Conservation (phyloP, 345 rosid genomes). For the Eucalyptus victrix region DNA sequence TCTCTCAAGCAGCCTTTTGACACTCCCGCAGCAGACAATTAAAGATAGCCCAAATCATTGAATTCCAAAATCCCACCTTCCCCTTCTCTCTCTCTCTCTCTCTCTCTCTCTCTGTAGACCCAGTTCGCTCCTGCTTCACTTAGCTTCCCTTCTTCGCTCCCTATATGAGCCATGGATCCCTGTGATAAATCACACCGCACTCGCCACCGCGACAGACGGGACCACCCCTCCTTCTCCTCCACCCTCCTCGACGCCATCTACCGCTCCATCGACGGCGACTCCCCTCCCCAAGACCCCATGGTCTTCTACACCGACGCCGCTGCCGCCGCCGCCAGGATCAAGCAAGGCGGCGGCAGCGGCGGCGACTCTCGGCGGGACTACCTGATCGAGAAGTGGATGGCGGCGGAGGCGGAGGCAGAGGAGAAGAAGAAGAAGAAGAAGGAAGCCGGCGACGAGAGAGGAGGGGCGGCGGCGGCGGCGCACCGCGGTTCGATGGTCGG, state of each 20-base stretch:
- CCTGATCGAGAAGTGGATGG: slow-evolving; percentile 40
- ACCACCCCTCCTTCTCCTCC: slow-evolving; percentile 78
- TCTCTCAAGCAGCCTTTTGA: neutral
- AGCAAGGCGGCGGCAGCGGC: neutral
- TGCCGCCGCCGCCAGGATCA: neutral
- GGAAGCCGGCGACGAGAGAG: slow-evolving; percentile 9
- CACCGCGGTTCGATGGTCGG: neutral
- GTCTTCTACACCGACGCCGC: neutral
- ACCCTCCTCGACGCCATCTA: slow-evolving; percentile 68
- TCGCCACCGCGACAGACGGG: neutral
- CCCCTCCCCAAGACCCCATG: neutral
- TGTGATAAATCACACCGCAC: neutral
- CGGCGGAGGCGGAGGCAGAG: neutral
- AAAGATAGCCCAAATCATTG: neutral
- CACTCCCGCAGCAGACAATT: neutral
- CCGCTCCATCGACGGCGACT: slow-evolving; percentile 64
- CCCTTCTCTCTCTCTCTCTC: neutral
- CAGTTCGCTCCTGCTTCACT: neutral
- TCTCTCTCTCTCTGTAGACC: neutral
- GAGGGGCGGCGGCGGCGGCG: neutral
- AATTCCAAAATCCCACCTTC: neutral
- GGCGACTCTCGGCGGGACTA: slow-evolving; percentile 1
- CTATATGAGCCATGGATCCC: neutral
- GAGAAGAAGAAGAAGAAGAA: neutral
- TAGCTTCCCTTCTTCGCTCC: neutral